Percentiles rank a stretch among this genome's conserved stretches.
Conservation (phyloP, 305 asterid genomes). For the Salvia sclarea region DNA sequence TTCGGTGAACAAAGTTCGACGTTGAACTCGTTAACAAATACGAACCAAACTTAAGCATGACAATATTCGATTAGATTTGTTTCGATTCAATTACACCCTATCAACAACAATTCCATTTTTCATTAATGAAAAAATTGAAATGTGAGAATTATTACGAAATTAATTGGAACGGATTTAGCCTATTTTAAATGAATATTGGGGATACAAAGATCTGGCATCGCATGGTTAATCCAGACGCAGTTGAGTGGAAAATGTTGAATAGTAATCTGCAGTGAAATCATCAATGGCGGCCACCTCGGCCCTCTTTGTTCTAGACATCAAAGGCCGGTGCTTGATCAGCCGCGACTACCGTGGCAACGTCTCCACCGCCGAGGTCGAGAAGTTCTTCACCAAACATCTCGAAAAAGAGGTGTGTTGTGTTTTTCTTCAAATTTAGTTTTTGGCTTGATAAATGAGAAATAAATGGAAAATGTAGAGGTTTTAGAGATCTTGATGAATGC, state of each 20-base stretch:
- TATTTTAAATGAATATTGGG: too few species aligned
- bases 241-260: slow-evolving; percentile 5
- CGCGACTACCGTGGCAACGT: slow-evolving; percentile 92
- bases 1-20: too few species aligned
- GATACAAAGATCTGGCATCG: slow-evolving; percentile 1
- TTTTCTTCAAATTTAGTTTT: neutral
- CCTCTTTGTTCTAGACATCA: slow-evolving; percentile 87
- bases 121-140: too few species aligned
- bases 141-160: too few species aligned
- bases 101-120: too few species aligned
- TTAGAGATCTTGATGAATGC: slow-evolving; percentile 9
- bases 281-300: slow-evolving; percentile 49
- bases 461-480: neutral
- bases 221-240: too few species aligned
- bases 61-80: too few species aligned
- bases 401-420: slow-evolving; percentile 71
- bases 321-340: slow-evolving; percentile 86
- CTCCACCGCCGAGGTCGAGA: slow-evolving; percentile 73
- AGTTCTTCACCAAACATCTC: slow-evolving; percentile 73
- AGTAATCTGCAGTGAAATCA: neutral
- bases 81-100: too few species aligned
- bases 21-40: too few species aligned
- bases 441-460: neutral
- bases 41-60: too few species aligned
- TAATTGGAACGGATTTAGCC: too few species aligned